Conservation (phyloP, 345 rosid genomes). For the Arabis hirsuta region DNA sequence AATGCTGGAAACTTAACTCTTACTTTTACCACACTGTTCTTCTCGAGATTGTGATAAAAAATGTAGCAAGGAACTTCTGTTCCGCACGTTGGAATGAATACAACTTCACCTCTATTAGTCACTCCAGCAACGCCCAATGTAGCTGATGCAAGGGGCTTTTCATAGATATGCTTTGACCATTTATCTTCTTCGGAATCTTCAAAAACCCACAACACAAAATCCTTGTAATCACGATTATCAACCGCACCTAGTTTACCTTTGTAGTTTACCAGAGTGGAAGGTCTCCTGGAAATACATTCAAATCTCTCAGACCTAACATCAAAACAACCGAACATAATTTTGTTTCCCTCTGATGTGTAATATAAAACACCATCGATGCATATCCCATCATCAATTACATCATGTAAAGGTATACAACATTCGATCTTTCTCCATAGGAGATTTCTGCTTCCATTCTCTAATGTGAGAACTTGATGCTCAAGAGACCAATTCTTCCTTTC, state of each 20-base stretch:
- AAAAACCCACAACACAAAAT: too few species aligned
- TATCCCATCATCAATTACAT: not conserved
- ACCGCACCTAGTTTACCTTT: not conserved
- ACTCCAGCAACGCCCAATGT: too few species aligned
- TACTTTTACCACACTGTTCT: too few species aligned
- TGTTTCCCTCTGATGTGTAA: not conserved
- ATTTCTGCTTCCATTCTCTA: not conserved
- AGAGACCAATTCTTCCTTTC: not conserved
- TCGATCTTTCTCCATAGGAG: conserved; percentile 2
- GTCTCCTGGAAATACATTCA: not conserved
- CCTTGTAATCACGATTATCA: not conserved
- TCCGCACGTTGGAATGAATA: too few species aligned
- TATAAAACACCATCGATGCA: conserved; percentile 5
- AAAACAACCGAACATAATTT: not conserved
- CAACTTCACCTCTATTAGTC: too few species aligned
- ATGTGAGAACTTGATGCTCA: not conserved
- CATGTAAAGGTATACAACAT: not conserved
- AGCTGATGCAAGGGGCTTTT: too few species aligned
- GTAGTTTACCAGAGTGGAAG: not conserved
- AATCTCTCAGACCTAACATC: not conserved
- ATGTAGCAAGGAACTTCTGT: too few species aligned
- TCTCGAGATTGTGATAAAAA: too few species aligned
- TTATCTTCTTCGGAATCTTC: too few species aligned
- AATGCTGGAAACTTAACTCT: too few species aligned
- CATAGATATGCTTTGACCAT: too few species aligned